Percentiles rank a stretch among this genome's conserved stretches.
Evolutionary conservation across 331 rosid species (phyloP).

Genomic region (Quercus phellos): DNA sequence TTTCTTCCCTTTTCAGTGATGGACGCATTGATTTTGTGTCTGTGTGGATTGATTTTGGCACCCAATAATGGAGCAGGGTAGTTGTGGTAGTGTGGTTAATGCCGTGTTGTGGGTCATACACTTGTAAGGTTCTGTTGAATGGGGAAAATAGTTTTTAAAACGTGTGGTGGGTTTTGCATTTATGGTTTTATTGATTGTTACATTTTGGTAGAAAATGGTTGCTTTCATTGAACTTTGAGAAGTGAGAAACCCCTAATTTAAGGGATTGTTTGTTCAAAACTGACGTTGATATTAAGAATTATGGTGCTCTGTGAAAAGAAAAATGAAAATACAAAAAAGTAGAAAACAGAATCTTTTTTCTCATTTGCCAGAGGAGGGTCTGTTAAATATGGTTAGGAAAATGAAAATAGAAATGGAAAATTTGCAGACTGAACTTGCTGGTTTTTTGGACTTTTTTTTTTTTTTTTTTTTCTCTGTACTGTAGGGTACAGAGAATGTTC

Average conservation of each 20-base stretch:
- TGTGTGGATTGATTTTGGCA: constrained; percentile 2
- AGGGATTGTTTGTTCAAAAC: not conserved
- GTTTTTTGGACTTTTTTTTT: too few species aligned
- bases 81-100: constrained; percentile 10
- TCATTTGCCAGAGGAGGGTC: too few species aligned
- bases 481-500: too few species aligned
- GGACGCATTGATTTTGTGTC: constrained; percentile 16
- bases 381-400: too few species aligned
- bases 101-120: constrained; percentile 4
- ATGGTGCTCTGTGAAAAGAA: too few species aligned
- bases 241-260: not conserved
- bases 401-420: too few species aligned
- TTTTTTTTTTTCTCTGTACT: too few species aligned
- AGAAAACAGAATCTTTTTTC: too few species aligned
- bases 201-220: not conserved
- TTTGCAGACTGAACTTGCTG: too few species aligned
- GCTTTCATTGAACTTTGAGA: not conserved
- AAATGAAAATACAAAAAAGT: too few species aligned
- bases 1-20: constrained; percentile 24
- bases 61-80: constrained; percentile 13
- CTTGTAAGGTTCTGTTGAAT: not conserved
- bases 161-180: not conserved
- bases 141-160: not conserved
- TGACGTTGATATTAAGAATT: too few species aligned
- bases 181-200: not conserved